phyloP scores from a whole-genome alignment of 2,329 filamentous ascomycete genomes.

The Exophiala viscosa region DNA sequence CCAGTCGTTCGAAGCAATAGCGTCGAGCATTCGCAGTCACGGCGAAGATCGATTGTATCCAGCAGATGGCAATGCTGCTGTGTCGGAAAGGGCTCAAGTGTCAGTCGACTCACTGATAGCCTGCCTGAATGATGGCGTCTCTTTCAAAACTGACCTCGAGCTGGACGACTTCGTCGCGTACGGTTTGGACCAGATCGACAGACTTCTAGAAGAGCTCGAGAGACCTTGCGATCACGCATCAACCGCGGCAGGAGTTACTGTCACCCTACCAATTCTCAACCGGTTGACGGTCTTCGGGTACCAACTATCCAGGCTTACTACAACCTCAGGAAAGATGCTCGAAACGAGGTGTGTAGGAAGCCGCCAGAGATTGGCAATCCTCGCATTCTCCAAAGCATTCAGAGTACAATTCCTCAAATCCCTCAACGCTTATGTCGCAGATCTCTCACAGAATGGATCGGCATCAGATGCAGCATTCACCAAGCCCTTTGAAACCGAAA shows the following conservation, averaged over 20 bases:
- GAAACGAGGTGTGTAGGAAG: neutral
- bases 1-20: constrained; percentile 5
- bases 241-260: neutral
- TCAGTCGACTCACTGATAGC: constrained; percentile 10
- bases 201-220: neutral
- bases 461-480: neutral
- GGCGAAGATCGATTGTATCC: neutral
- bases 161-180: constrained; percentile 9
- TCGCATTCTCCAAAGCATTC: constrained; percentile 16
- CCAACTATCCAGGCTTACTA: constrained; percentile 6
- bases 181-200: constrained; percentile 1
- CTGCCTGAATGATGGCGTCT: constrained; percentile 12
- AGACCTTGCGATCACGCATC: neutral
- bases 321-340: neutral
- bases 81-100: constrained; percentile 2
- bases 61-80: neutral
- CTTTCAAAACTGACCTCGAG: neutral
- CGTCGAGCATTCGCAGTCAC: neutral
- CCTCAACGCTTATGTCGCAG: constrained; percentile 6
- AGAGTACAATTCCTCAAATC: constrained; percentile 1
- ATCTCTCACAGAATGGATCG: neutral
- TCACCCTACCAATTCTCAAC: constrained; percentile 9
- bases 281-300: constrained; percentile 13
- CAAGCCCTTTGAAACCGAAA: neutral
- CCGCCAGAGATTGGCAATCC: constrained; percentile 9